Evolutionary conservation across 31 red algal genomes (phyloP).

Genomic region (Odonthalia washingtoniensis): DNA sequence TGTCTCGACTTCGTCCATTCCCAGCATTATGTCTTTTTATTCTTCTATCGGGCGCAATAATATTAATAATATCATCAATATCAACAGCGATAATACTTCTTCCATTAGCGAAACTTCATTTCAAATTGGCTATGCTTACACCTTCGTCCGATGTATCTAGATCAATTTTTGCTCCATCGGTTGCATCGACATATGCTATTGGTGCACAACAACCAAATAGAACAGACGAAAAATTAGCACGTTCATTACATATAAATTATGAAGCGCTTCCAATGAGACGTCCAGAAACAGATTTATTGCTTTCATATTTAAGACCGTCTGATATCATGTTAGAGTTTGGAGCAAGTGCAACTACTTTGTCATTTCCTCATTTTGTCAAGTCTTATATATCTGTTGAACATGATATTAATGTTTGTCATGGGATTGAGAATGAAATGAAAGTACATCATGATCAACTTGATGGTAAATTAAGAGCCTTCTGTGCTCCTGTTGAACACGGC

Average conservation of each 20-base stretch:
- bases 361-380: slow-evolving; percentile 56
- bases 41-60: slow-evolving; percentile 18
- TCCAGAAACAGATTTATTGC: slow-evolving; percentile 66
- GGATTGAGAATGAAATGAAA: slow-evolving; percentile 47
- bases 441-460: slow-evolving; percentile 2
- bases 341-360: slow-evolving; percentile 55
- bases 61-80: slow-evolving; percentile 36
- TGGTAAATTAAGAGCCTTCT: slow-evolving; percentile 54
- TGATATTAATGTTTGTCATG: slow-evolving; percentile 53
- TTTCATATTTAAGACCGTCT: slow-evolving; percentile 45
- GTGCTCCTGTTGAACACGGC: slow-evolving; percentile 47
- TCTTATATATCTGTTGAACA: slow-evolving; percentile 60
- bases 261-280: slow-evolving; percentile 59
- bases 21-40: slow-evolving; percentile 38
- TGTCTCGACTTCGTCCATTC: slow-evolving; percentile 44
- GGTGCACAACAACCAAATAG: slow-evolving; percentile 34
- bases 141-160: not conserved
- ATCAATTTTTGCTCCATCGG: not conserved
- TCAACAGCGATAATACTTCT: slow-evolving; percentile 46
- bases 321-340: slow-evolving; percentile 68
- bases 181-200: slow-evolving; percentile 17
- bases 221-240: not conserved
- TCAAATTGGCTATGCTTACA: not conserved
- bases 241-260: slow-evolving; percentile 19
- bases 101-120: slow-evolving; percentile 47